Evolutionary conservation across 2,329 filamentous ascomycete genomes (phyloP).

Genomic region (Fusarium multiceps): DNA sequence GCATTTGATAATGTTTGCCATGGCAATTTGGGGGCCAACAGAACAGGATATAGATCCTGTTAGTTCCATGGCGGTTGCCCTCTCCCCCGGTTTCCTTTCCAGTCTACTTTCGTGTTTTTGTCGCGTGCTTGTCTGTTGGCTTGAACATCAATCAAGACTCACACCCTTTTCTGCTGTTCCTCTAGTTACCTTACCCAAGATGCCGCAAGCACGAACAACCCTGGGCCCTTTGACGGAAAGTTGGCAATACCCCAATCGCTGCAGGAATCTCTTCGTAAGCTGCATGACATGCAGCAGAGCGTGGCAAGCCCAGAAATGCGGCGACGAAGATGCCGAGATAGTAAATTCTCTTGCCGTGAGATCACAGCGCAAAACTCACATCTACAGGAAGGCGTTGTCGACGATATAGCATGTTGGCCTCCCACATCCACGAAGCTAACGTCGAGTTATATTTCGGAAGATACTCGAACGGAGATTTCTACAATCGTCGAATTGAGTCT

Average conservation of each 20-base stretch:
- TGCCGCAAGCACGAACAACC: neutral
- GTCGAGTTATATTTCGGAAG: fast-evolving
- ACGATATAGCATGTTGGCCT: neutral
- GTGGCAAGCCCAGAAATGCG: neutral
- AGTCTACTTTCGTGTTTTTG: no score
- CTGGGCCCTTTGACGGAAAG: neutral
- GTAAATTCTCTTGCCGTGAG: fast-evolving
- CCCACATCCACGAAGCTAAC: neutral
- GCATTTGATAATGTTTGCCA: no score
- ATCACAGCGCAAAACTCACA: neutral
- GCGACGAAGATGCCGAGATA: neutral
- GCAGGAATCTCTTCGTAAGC: neutral
- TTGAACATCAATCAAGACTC: no score
- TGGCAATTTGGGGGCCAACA: neutral
- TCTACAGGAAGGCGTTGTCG: neutral
- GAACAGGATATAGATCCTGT: no score
- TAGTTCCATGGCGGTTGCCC: no score
- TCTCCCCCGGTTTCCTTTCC: no score
- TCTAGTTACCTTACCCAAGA: neutral
- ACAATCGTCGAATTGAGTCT: neutral
- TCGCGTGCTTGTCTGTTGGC: no score
- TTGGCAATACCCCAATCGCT: neutral
- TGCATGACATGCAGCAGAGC: neutral
- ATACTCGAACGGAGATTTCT: neutral
- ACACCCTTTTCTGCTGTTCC: no score